phyloP scores from a whole-genome alignment of 2,329 filamentous ascomycete genomes.

The Fusarium domesticum region DNA sequence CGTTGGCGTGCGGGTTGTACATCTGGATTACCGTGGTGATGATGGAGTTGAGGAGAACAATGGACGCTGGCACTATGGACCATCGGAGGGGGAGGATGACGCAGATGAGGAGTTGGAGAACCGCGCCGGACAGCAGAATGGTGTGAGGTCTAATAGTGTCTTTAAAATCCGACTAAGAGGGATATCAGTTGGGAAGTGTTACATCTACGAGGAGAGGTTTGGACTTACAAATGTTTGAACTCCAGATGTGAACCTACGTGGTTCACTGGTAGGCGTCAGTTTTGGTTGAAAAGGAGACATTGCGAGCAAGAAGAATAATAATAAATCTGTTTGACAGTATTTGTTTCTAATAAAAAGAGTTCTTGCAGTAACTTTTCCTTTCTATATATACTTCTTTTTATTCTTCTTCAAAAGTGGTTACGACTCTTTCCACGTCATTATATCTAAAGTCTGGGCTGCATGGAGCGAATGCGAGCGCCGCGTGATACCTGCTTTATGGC shows the following conservation, averaged over 20 bases:
- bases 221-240: constrained; percentile 20
- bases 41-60: constrained; percentile 31
- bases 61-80: constrained; percentile 34
- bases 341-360: no score
- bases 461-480: no score
- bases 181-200: background rate
- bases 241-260: constrained; percentile 15
- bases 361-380: no score
- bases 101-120: constrained; percentile 35
- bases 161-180: constrained; percentile 27
- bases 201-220: background rate
- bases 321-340: background rate
- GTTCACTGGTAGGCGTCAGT: constrained; percentile 22
- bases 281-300: constrained; percentile 24
- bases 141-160: constrained; percentile 35
- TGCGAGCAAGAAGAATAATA: constrained; percentile 1
- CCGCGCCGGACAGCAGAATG: constrained; percentile 34
- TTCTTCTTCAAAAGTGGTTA: background rate
- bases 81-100: constrained; percentile 34
- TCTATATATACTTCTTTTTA: no score
- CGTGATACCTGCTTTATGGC: no score
- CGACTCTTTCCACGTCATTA: no score
- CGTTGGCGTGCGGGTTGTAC: constrained; percentile 16
- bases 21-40: constrained; percentile 31
- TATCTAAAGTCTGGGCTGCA: no score